These are phyloP conservation scores for Microthlaspi erraticum DNA, from an alignment of 345 rosid species.

Conservation along the genomic window DNA sequence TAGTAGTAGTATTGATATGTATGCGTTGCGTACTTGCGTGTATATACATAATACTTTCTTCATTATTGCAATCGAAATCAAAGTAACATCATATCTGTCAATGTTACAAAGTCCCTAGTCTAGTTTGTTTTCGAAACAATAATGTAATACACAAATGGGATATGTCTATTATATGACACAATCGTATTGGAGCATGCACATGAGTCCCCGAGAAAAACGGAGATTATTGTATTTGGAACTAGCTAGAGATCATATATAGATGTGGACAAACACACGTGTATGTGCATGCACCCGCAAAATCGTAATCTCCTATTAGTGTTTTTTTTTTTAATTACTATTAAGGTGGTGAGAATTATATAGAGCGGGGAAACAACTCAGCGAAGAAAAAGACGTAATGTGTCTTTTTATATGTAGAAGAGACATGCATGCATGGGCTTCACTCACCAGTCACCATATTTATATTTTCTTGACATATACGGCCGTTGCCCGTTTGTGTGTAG, in stretches of 20 bases:
- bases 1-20: neutral
- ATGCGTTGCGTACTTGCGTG: slow-evolving; percentile 36
- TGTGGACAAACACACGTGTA: slow-evolving; percentile 42
- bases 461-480: neutral
- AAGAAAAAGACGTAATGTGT: slow-evolving; percentile 38
- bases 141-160: slow-evolving; percentile 22
- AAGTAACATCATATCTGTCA: slow-evolving; percentile 37
- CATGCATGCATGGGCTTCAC: slow-evolving; percentile 46
- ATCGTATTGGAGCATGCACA: slow-evolving; percentile 40
- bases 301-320: slow-evolving; percentile 14
- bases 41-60: slow-evolving; percentile 18
- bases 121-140: slow-evolving; percentile 32
- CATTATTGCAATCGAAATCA: slow-evolving; percentile 29
- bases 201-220: slow-evolving; percentile 46
- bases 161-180: slow-evolving; percentile 23
- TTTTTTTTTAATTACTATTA: neutral
- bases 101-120: slow-evolving; percentile 38
- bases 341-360: slow-evolving; percentile 5
- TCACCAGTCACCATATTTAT: neutral
- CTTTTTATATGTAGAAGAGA: slow-evolving; percentile 38
- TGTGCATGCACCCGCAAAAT: slow-evolving; percentile 37
- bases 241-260: slow-evolving; percentile 8
- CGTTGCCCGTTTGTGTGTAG: neutral
- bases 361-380: slow-evolving; percentile 31
- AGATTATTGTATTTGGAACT: slow-evolving; percentile 25